Evolutionary conservation across 441 rosid genomes (phyloP), one percentile per base, ranked within the genome.

Genomic region (Populus hybrid): DNA sequence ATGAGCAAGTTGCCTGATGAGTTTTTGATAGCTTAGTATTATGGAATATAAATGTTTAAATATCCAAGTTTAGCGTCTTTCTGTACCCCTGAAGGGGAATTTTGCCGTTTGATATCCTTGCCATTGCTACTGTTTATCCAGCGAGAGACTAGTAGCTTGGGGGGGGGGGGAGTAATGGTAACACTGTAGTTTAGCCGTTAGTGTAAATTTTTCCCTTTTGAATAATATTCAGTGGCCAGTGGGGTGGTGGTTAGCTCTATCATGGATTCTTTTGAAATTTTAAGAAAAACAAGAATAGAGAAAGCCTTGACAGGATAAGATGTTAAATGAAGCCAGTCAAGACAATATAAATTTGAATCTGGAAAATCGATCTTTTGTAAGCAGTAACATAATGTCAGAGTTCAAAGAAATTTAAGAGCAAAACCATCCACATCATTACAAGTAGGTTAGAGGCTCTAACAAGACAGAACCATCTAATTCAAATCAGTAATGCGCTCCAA

Each of bases 401-500:
- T 7, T 10, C 54, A 34, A 8, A 32, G 59, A 9, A 38, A 61
- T 38, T 3, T 2, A 16, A 21, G 46, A 12, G 8, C 28, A 7
- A 20, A 64, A 3, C 8, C 26, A 26, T 66, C 21, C 34, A 26
- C 28, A 23, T 59, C 36, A 70, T 70, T 1, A 36, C 21, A 50
- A 50, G 6, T 30, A 67, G 18, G 5, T 42, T 10, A 70, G 77
- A 7, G 81, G 84, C 84, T 70, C 78, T 61, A 26, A 40, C 42
- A 79, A 75, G 63, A 28, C 76, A 35, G 66, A 80, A 77, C 83
- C 88, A 75, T 65, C 79, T 24, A 74, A 71, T 28, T 40, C 59
- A 65, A 66, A 46, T 36, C 28, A 66, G 74, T 69, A 34, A 10
- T 10, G 34, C 16, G 11, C 46, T 30, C 23, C 42, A 30, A 24